Base-by-base conservation (phyloP, 2,329 filamentous ascomycete species). In the Hypoxylon sp. region DNA sequence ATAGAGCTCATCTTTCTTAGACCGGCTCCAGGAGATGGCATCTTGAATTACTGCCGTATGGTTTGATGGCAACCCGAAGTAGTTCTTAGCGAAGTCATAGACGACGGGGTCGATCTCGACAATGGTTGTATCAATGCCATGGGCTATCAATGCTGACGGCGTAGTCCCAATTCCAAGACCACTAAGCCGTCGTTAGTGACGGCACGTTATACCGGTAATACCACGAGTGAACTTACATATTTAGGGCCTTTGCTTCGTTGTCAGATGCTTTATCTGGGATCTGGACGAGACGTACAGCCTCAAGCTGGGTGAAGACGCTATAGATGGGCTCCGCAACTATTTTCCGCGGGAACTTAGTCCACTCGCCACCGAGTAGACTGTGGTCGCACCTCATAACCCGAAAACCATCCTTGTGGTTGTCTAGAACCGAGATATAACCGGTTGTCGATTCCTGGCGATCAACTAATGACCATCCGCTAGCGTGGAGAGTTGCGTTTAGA, bases 81-180 rank as follows among this genome's bases (percentile, higher is more conserved):
- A 95, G 74, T 92, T 89, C 29, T 83, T 84, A 3, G 96, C 94
- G 78, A 94, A 96, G 55, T 92, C 87, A 78, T 97, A 88, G 24
- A 99, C 94, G 0, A 92, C 89, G 0, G 94, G 94, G 75, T 99
- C 96, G 60, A 99, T 93, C 79, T 99, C 96, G 15, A 99, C 92
- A 68, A 98, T 91, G 0, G 95, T 98, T 0, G 95, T 98, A 75
- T 94, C 88, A 76, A 99, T 93, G 3, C 94, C 93, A 75, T 98
- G 96, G 4, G 89, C 86, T 62, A 98, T 92, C 13, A 99, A 82
- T 5, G 95, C 94, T 44, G 93, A 91, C 0, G 95, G 95, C 0
- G 93, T 93, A 0, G 95, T 98, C 42, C 96, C 96, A 65, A 98
- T 93, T 50, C 96, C 96, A 19, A 98, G 88, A 6, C 96, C 96